phyloP scores from a whole-genome alignment of 1,139 yeast genomes.

The Debaryomyces psychrophilus region DNA sequence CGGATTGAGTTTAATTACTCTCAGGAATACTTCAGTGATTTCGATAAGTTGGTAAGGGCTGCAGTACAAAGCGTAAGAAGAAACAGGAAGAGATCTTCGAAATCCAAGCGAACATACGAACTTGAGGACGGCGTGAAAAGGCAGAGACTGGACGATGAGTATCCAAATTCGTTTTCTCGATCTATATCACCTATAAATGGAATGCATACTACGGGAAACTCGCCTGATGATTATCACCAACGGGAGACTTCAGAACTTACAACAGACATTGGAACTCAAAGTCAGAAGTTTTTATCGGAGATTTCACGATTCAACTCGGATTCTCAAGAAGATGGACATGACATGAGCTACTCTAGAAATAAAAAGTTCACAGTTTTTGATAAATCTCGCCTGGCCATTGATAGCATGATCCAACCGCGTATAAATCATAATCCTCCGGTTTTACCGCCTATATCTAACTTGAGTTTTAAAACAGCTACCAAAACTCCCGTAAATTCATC shows the following conservation, averaged over 20 bases:
- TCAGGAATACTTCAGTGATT: slow-evolving; percentile 60
- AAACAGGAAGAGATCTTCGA: slow-evolving; percentile 46
- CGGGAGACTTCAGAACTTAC: not conserved
- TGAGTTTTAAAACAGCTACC: not conserved
- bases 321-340: slow-evolving; percentile 37
- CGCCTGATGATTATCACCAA: not conserved
- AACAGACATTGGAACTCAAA: not conserved
- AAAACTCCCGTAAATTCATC: slow-evolving; percentile 11
- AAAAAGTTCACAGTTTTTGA: slow-evolving; percentile 37
- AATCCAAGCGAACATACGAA: slow-evolving; percentile 23
- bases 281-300: slow-evolving; percentile 35
- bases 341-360: slow-evolving; percentile 36
- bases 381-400: slow-evolving; percentile 42
- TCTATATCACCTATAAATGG: not conserved
- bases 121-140: slow-evolving; percentile 9
- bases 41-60: slow-evolving; percentile 87
- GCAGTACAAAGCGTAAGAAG: slow-evolving; percentile 73
- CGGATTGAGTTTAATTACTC: slow-evolving; percentile 77
- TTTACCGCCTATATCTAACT: slow-evolving; percentile 10
- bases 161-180: slow-evolving; percentile 1
- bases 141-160: slow-evolving; percentile 7
- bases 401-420: slow-evolving; percentile 42
- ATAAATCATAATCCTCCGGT: slow-evolving; percentile 11
- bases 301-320: slow-evolving; percentile 40
- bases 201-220: not conserved